A percentile compares a stretch with the other conserved stretches of the same genome.
Conservation (phyloP, 768 basidiomycete species). For the Serendipita sp. region DNA sequence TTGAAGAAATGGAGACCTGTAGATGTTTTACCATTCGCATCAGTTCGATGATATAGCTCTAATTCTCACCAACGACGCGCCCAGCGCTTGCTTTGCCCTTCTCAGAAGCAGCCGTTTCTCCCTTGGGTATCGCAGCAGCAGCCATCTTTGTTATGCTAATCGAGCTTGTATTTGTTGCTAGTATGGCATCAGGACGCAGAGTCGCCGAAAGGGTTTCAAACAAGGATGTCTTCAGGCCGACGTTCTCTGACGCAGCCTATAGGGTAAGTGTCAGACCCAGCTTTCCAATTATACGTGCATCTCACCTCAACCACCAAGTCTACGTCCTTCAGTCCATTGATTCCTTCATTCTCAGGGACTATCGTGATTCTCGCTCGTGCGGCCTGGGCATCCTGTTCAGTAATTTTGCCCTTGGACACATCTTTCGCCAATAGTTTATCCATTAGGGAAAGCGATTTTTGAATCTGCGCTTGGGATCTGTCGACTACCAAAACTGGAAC, state of each 20-base stretch:
- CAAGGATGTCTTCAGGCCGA: constrained; percentile 60
- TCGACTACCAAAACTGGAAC: constrained; percentile 80
- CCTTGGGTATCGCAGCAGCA: constrained; percentile 49
- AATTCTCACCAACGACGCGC: constrained; percentile 59
- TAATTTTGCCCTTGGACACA: constrained; percentile 63
- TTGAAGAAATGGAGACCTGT: constrained; percentile 88
- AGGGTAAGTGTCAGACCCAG: background rate
- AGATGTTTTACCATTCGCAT: background rate
- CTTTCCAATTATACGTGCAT: constrained; percentile 10
- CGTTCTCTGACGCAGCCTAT: constrained; percentile 76
- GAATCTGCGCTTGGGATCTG: constrained; percentile 54
- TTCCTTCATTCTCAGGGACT: constrained; percentile 31
- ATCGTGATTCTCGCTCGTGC: constrained; percentile 49
- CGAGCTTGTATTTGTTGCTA: constrained; percentile 86
- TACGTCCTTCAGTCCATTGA: constrained; percentile 53
- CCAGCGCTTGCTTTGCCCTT: constrained; percentile 47
- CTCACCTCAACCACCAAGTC: constrained; percentile 82
- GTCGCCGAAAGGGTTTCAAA: constrained; percentile 55
- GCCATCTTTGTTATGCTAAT: constrained; percentile 94
- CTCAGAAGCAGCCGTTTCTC: constrained; percentile 39
- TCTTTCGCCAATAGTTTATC: constrained; percentile 83
- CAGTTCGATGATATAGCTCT: constrained; percentile 8
- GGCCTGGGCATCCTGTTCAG: constrained; percentile 51
- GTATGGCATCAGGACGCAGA: constrained; percentile 54
- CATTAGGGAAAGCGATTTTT: constrained; percentile 53